Evolutionary conservation across 306 rosid species (phyloP).

Genomic region (Acacia melanoxylon): DNA sequence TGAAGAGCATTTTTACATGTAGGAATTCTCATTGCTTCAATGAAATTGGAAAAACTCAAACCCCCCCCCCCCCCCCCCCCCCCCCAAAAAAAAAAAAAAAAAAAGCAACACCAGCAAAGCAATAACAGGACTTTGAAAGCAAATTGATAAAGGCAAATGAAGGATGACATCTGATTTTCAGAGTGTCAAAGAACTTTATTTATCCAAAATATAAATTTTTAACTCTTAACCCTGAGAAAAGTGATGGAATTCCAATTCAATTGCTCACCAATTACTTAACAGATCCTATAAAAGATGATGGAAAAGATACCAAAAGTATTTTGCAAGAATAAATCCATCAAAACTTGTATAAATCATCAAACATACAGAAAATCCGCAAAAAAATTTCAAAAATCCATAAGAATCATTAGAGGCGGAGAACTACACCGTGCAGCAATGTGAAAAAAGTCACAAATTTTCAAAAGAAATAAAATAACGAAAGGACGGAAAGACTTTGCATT

Average conservation of each 20-base stretch:
- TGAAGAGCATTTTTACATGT: not conserved
- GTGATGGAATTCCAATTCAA: not conserved
- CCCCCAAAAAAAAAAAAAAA: not conserved
- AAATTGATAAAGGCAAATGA: not conserved
- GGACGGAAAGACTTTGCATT: not conserved
- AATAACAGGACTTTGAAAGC: not conserved
- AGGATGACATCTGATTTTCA: not conserved
- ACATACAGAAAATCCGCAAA: not conserved
- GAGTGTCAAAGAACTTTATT: not conserved
- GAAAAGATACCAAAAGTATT: not conserved
- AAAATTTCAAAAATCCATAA: not conserved
- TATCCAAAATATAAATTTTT: not conserved
- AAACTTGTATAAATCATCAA: not conserved
- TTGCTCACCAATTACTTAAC: not conserved
- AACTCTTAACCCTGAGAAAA: not conserved
- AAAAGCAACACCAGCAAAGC: not conserved
- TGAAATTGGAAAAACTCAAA: not conserved
- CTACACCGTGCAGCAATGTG: not conserved
- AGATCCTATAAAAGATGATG: not conserved
- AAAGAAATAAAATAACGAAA: not conserved
- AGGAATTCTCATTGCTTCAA: not conserved
- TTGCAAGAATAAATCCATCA: not conserved
- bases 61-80: not conserved
- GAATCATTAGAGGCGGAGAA: not conserved
- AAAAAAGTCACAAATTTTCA: conserved; percentile 11